These are phyloP conservation scores for Amphirosellinia nigrospora DNA, from an alignment of 495 filamentous ascomycete genomes.

Conservation along the genomic window DNA sequence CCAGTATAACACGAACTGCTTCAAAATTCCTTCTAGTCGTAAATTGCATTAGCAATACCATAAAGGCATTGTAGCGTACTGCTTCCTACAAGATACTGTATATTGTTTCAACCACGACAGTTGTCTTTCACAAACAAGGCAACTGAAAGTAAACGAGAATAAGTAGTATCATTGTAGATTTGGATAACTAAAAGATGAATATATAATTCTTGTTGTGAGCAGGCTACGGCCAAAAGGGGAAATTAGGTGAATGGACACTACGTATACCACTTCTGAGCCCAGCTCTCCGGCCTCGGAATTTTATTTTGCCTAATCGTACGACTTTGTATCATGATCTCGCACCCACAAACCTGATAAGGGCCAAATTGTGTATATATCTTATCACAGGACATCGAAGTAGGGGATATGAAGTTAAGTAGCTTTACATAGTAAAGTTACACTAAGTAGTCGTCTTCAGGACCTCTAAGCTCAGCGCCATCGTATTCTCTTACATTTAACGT, in stretches of 20 bases:
- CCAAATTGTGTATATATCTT: background rate
- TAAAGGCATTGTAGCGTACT: background rate
- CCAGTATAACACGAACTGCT: background rate
- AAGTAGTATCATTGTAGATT: too few species aligned
- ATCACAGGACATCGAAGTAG: background rate
- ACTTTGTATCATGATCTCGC: background rate
- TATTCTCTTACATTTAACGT: too few species aligned
- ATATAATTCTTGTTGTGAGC: background rate
- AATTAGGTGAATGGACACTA: too few species aligned
- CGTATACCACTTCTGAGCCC: too few species aligned
- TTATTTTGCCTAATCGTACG: background rate
- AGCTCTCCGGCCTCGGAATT: background rate
- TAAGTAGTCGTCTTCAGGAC: background rate
- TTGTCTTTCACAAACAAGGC: background rate
- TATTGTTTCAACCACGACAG: background rate
- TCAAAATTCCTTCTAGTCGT: background rate
- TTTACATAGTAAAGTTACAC: background rate
- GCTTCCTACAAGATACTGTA: background rate
- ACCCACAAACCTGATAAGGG: background rate
- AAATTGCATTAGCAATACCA: background rate
- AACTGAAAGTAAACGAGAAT: background rate
- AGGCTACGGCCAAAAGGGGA: background rate
- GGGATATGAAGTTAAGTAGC: background rate
- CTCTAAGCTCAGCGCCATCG: background rate
- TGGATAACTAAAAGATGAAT: background rate